These are phyloP conservation scores for Phytopythium delawarense DNA, from an alignment of 352 stramenopile species.

Conservation along the genomic window DNA sequence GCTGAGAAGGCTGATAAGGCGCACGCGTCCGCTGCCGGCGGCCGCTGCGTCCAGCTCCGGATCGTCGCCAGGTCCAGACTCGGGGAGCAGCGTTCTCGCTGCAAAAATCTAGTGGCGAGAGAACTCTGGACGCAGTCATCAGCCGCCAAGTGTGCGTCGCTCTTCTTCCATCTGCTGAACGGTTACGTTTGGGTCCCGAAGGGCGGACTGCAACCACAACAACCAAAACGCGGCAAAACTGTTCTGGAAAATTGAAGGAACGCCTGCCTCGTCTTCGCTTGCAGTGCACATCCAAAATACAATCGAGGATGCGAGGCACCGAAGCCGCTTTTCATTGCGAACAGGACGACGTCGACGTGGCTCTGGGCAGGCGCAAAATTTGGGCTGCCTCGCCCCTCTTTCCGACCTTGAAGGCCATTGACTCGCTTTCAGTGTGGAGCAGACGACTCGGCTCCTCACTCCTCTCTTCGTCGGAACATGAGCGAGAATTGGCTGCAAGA, in stretches of 20 bases:
- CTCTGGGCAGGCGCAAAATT: neutral
- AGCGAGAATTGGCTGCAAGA: neutral
- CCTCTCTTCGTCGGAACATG: neutral
- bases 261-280: neutral
- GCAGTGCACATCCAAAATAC: neutral
- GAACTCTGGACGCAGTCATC: neutral
- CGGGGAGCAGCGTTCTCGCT: too few species aligned
- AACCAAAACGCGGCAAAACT: neutral
- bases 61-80: neutral
- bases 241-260: neutral
- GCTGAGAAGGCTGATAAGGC: neutral
- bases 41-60: neutral
- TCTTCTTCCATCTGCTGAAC: neutral
- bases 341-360: neutral
- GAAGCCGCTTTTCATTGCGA: neutral
- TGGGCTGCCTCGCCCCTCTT: neutral
- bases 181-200: neutral
- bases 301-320: neutral
- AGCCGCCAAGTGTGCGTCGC: neutral
- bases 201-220: constrained; percentile 1
- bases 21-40: neutral
- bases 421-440: neutral
- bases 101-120: neutral
- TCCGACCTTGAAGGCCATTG: neutral
- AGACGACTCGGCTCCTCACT: neutral